These are phyloP conservation scores for Rhododendron henanense DNA, from an alignment of 148 eudicot genomes.

Conservation along the genomic window DNA sequence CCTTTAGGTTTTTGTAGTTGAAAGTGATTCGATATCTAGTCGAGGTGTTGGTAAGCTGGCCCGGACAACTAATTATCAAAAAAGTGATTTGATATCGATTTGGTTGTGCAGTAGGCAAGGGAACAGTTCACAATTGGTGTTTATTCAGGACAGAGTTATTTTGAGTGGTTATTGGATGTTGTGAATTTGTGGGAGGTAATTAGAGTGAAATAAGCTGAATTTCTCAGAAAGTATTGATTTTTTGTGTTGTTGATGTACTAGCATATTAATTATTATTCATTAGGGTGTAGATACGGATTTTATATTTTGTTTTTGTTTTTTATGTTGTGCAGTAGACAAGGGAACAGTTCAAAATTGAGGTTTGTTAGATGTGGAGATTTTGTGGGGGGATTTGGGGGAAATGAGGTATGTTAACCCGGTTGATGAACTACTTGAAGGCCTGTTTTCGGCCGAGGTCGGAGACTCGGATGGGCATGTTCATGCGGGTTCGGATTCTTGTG, in stretches of 20 bases:
- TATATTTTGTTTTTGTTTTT: background rate
- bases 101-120: background rate
- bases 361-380: conserved; percentile 44
- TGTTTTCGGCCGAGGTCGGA: conserved; percentile 79
- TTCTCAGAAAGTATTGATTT: background rate
- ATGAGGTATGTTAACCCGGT: conserved; percentile 86
- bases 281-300: background rate
- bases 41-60: no score
- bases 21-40: background rate
- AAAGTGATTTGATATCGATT: background rate
- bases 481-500: conserved; percentile 49
- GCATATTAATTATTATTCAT: background rate
- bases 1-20: conserved; percentile 13
- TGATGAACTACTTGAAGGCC: conserved; percentile 81
- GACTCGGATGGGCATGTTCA: conserved; percentile 42
- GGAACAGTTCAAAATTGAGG: conserved; percentile 11
- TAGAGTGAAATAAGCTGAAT: background rate
- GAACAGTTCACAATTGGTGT: background rate
- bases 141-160: background rate
- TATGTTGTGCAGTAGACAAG: conserved; percentile 20
- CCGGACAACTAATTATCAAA: background rate
- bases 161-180: background rate
- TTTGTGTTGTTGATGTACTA: background rate
- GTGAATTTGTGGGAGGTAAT: background rate
- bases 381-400: conserved; percentile 65